A percentile compares a stretch with the other conserved stretches of the same genome.
Conservation (phyloP, 306 rosid genomes). For the Senna siamea region DNA sequence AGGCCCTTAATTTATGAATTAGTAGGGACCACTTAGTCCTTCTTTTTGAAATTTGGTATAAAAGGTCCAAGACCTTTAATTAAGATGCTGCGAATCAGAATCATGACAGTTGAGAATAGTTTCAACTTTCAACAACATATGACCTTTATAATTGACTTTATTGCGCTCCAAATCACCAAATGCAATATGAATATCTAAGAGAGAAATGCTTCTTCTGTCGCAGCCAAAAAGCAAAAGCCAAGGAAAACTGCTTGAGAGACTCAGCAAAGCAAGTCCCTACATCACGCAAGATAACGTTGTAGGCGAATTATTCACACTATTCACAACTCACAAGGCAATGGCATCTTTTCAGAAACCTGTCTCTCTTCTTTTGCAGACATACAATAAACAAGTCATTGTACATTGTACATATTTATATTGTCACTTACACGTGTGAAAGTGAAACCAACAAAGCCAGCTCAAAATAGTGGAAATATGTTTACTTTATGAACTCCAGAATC, state of each 20-base stretch:
- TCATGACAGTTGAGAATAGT: background rate
- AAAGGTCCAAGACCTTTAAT: background rate
- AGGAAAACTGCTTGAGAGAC: background rate
- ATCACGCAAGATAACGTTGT: background rate
- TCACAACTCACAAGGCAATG: no score
- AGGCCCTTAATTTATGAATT: background rate
- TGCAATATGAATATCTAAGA: no score
- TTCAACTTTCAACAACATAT: background rate
- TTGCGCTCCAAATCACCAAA: background rate
- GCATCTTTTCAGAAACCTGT: background rate
- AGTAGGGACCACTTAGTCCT: background rate
- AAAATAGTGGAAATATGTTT: constrained; percentile 6
- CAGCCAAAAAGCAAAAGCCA: background rate
- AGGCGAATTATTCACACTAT: constrained; percentile 26
- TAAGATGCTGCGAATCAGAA: background rate
- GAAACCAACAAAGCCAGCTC: constrained; percentile 22
- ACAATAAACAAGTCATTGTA: background rate
- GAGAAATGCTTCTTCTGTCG: no score
- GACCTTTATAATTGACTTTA: constrained; percentile 8
- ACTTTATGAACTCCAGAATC: constrained; percentile 3
- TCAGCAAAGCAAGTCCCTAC: constrained; percentile 32
- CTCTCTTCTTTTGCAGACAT: background rate
- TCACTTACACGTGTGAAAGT: background rate
- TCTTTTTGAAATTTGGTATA: constrained; percentile 19
- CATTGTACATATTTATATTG: background rate